Evolutionary conservation across 1,284 basidiomycete genomes (phyloP).

Genomic region (Puccinia sorghi): DNA sequence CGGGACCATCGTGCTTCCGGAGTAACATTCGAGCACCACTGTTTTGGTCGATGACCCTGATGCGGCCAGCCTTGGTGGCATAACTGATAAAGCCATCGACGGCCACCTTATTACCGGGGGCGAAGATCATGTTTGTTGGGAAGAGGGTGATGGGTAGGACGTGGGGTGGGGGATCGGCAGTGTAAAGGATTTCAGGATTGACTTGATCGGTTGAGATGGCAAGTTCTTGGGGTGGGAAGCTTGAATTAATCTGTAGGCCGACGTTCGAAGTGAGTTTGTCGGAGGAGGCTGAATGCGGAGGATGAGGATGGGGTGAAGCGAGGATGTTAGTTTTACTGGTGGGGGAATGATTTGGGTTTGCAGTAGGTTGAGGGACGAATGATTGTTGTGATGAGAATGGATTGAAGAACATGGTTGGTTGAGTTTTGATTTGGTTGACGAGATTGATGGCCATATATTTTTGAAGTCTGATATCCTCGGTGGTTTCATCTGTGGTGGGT

Average conservation of each 20-base stretch:
- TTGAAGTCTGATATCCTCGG: not conserved
- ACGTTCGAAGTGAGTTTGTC: not conserved
- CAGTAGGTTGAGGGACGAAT: not conserved
- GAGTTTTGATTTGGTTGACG: not conserved
- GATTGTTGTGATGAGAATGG: not conserved
- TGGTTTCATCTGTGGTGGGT: not conserved
- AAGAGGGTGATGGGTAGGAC: conserved; percentile 38
- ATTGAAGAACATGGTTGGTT: not conserved
- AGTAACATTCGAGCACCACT: conserved; percentile 38
- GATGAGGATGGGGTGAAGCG: not conserved
- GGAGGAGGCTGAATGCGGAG: not conserved
- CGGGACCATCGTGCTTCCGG: conserved; percentile 29
- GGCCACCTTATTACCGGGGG: conserved; percentile 30
- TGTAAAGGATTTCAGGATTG: conserved; percentile 35
- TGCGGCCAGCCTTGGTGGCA: conserved; percentile 42
- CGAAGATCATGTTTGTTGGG: conserved; percentile 8
- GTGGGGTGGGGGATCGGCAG: conserved; percentile 7
- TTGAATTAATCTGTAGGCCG: conserved; percentile 22
- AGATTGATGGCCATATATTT: conserved; percentile 10
- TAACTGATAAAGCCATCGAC: conserved; percentile 45
- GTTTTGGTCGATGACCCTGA: conserved; percentile 44
- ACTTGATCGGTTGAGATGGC: conserved; percentile 3
- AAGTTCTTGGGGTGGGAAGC: conserved; percentile 24
- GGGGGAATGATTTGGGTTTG: not conserved
- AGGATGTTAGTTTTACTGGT: not conserved